These are phyloP conservation scores for Dryas drummondii DNA, from an alignment of 306 rosid species.

Conservation along the genomic window DNA sequence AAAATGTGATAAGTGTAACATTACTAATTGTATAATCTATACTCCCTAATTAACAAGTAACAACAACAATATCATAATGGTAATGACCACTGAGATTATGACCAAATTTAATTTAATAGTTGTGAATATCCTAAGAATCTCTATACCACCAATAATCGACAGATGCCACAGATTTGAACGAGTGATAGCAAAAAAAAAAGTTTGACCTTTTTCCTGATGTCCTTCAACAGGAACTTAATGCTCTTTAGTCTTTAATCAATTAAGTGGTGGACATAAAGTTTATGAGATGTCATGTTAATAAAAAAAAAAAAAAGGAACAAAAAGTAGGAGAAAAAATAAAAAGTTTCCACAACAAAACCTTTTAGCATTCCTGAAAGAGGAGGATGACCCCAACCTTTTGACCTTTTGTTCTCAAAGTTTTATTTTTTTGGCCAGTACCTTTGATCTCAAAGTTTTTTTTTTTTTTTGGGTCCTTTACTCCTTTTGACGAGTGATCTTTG, in stretches of 20 bases:
- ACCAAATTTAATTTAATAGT: neutral
- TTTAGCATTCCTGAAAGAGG: neutral
- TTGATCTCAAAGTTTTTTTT: neutral
- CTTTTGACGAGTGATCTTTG: constrained; percentile 1
- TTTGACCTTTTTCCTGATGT: neutral
- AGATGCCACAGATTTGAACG: neutral
- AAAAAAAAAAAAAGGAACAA: neutral
- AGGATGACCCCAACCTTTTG: constrained; percentile 2
- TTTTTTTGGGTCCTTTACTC: neutral
- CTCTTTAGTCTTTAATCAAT: neutral
- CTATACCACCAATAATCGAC: constrained; percentile 9
- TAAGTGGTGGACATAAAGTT: constrained; percentile 11
- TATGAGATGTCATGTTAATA: neutral
- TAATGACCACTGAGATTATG: constrained; percentile 8
- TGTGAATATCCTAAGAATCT: constrained; percentile 9
- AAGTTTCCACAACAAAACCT: neutral
- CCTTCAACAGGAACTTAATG: neutral
- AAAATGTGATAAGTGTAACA: no score
- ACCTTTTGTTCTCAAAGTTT: constrained; percentile 1
- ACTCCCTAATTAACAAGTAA: neutral
- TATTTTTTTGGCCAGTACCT: neutral
- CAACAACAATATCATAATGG: neutral
- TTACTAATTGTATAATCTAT: no score
- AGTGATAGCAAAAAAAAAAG: neutral
- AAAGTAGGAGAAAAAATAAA: neutral